Evolutionary conservation across 257 asterid species (phyloP).

Genomic region (Thymus quinquecostatus): DNA sequence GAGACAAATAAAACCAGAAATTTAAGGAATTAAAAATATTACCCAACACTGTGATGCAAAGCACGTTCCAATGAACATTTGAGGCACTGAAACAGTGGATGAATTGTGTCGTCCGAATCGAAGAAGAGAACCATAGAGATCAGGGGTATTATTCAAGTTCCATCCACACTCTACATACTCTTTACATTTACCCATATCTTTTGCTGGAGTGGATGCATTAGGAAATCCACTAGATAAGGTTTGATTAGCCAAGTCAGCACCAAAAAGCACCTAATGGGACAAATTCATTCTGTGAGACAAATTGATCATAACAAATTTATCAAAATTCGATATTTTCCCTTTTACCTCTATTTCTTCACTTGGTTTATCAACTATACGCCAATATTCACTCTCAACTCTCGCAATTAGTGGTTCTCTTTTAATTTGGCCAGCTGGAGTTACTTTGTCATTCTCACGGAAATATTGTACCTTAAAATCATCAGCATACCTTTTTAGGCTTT

Average conservation of each 20-base stretch:
- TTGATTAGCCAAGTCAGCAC: slow-evolving; percentile 41
- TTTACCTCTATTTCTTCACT: slow-evolving; percentile 77
- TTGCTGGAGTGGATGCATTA: slow-evolving; percentile 29
- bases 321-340: slow-evolving; percentile 23
- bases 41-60: slow-evolving; percentile 87
- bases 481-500: slow-evolving; percentile 63
- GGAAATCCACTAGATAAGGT: slow-evolving; percentile 55
- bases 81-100: slow-evolving; percentile 45
- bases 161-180: slow-evolving; percentile 62
- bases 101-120: slow-evolving; percentile 48
- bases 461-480: slow-evolving; percentile 72
- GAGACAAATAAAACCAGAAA: not conserved
- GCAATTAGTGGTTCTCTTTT: slow-evolving; percentile 45
- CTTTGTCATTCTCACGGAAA: slow-evolving; percentile 42
- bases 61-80: slow-evolving; percentile 75
- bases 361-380: slow-evolving; percentile 77
- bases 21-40: slow-evolving; percentile 36
- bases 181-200: slow-evolving; percentile 32
- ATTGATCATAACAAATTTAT: slow-evolving; percentile 16
- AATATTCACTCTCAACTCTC: slow-evolving; percentile 78
- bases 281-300: slow-evolving; percentile 36
- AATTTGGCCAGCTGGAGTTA: slow-evolving; percentile 17
- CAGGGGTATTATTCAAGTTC: slow-evolving; percentile 73
- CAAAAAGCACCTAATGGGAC: slow-evolving; percentile 64
- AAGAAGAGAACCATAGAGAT: slow-evolving; percentile 65